Percentiles rank a stretch among this genome's conserved stretches.
phyloP scores from a whole-genome alignment of 257 asterid species.

The Solanum paucissectum region DNA sequence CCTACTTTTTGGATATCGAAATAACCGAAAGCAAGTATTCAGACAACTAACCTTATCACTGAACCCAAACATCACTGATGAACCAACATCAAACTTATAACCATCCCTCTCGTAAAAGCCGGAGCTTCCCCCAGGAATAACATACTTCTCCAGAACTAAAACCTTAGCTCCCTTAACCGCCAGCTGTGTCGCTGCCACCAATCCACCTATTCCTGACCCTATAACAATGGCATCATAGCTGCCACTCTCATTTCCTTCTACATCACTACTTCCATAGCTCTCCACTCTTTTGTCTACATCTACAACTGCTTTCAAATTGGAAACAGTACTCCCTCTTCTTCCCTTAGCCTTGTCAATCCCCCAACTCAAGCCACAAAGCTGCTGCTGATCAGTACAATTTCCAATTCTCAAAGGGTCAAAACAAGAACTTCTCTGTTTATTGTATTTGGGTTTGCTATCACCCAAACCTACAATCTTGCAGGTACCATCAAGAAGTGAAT shows the following conservation, averaged over 20 bases:
- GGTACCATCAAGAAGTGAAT: constrained; percentile 20
- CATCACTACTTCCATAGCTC: constrained; percentile 8
- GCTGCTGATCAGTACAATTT: constrained; percentile 1
- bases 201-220: constrained; percentile 95
- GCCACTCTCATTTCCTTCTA: constrained; percentile 13
- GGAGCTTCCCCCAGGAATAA: constrained; percentile 97
- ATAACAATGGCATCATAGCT: constrained; percentile 75
- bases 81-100: constrained; percentile 88
- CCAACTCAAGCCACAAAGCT: constrained; percentile 8
- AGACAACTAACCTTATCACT: constrained; percentile 75
- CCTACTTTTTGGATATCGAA: not conserved
- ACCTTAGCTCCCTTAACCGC: constrained; percentile 94
- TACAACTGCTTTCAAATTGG: constrained; percentile 34
- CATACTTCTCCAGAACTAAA: constrained; percentile 86
- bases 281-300: constrained; percentile 30
- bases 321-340: constrained; percentile 13
- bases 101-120: constrained; percentile 86
- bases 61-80: constrained; percentile 98
- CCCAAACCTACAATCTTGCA: constrained; percentile 15
- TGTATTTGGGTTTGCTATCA: constrained; percentile 17
- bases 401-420: constrained; percentile 13
- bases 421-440: constrained; percentile 1
- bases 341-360: constrained; percentile 9
- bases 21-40: not conserved
- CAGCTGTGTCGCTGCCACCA: constrained; percentile 91